These are phyloP conservation scores for Mortierella sp. DNA, from an alignment of 371 early-diverging fungal species.

Conservation along the genomic window DNA sequence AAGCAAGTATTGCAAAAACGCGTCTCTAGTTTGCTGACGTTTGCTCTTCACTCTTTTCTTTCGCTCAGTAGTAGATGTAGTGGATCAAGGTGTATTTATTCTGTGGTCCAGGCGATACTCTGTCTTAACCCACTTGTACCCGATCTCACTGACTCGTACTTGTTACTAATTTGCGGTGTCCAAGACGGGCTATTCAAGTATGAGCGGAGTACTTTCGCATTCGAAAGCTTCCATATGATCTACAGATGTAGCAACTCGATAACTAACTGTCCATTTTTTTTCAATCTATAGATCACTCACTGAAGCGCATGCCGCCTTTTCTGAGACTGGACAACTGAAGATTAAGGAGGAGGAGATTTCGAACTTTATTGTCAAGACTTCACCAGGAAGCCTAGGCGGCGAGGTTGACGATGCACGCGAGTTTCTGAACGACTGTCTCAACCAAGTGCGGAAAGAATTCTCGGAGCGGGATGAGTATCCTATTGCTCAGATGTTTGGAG, in stretches of 20 bases:
- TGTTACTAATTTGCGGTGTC: slow-evolving; percentile 14
- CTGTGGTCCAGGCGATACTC: slow-evolving; percentile 38
- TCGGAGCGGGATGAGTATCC: slow-evolving; percentile 26
- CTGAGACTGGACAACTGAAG: slow-evolving; percentile 3
- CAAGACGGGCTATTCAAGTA: slow-evolving; percentile 33
- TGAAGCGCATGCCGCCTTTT: slow-evolving; percentile 18
- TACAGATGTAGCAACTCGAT: neutral
- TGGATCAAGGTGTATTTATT: slow-evolving; percentile 25
- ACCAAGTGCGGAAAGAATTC: slow-evolving; percentile 36
- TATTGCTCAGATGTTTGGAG: slow-evolving; percentile 30
- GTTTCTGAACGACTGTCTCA: slow-evolving; percentile 41
- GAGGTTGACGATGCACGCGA: slow-evolving; percentile 45
- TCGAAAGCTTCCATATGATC: neutral
- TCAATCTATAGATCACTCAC: slow-evolving; percentile 20
- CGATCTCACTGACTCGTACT: slow-evolving; percentile 25
- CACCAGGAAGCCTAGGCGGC: slow-evolving; percentile 32
- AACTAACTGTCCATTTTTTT: neutral
- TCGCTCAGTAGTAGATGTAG: neutral
- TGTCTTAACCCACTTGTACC: slow-evolving; percentile 21
- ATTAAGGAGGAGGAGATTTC: slow-evolving; percentile 28
- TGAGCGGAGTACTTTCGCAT: neutral
- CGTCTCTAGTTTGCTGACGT: neutral
- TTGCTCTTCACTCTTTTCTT: neutral
- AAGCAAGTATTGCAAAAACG: neutral
- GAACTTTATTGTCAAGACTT: slow-evolving; percentile 28